Conservation (phyloP, 2,329 filamentous ascomycete species). For the Pestalotiopsis sp. region DNA sequence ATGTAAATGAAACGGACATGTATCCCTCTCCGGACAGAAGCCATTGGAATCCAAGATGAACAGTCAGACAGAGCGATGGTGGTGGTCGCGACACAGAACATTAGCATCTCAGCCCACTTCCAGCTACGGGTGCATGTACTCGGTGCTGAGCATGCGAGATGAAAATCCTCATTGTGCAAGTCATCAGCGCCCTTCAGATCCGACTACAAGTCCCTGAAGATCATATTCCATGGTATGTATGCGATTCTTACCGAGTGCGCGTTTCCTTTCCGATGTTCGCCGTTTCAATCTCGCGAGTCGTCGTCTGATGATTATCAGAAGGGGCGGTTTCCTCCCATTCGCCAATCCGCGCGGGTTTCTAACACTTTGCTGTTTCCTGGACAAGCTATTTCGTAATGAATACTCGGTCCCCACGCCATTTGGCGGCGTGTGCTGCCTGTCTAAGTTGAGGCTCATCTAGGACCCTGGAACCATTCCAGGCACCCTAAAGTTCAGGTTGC, state of each 20-base stretch:
- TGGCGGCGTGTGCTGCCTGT: slow-evolving; percentile 6
- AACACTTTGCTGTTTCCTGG: slow-evolving; percentile 29
- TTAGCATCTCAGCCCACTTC: background rate
- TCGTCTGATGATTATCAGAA: slow-evolving; percentile 15
- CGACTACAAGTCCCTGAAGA: background rate
- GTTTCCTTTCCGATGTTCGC: slow-evolving; percentile 6
- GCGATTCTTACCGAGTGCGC: background rate
- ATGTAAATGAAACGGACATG: no score
- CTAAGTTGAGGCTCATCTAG: slow-evolving; percentile 10
- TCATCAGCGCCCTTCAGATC: background rate
- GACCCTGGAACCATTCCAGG: slow-evolving; percentile 11
- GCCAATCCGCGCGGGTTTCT: slow-evolving; percentile 25
- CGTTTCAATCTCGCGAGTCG: slow-evolving; percentile 3
- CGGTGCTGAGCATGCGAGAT: slow-evolving; percentile 6
- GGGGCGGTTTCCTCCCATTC: slow-evolving; percentile 24
- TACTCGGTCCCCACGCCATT: slow-evolving; percentile 18
- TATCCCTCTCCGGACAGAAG: no score
- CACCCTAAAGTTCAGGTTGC: background rate
- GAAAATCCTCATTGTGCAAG: slow-evolving; percentile 14
- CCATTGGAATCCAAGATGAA: no score
- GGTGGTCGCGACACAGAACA: background rate
- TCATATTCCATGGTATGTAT: background rate
- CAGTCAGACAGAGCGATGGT: no score
- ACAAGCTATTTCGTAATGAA: slow-evolving; percentile 38
- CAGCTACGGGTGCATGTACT: background rate